Percentiles rank a stretch among this genome's conserved stretches.
Conservation (phyloP, 129 eudicot species). For the Centaurea solstitialis region DNA sequence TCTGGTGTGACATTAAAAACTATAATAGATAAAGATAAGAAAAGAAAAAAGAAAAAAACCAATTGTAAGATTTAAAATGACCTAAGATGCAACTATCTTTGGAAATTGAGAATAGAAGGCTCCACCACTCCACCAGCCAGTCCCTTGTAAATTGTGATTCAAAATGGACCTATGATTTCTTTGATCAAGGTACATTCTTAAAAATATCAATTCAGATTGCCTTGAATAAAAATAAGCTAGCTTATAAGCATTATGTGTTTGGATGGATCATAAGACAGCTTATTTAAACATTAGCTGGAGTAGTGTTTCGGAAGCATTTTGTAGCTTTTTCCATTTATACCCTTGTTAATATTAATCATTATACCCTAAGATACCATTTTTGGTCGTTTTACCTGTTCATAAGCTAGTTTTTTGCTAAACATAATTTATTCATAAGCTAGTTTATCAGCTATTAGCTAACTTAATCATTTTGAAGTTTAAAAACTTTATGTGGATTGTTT, state of each 20-base stretch:
- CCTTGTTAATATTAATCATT: no score
- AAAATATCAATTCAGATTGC: background rate
- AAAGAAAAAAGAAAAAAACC: background rate
- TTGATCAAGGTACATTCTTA: slow-evolving; percentile 2
- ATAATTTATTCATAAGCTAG: no score
- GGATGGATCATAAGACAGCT: no score
- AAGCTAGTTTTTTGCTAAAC: no score
- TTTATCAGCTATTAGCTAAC: no score
- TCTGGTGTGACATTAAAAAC: background rate
- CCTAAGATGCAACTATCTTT: slow-evolving; percentile 12
- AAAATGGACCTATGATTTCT: background rate
- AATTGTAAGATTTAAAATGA: slow-evolving; percentile 1
- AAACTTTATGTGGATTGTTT: background rate
- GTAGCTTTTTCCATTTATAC: no score
- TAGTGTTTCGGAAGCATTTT: no score
- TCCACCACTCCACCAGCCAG: background rate
- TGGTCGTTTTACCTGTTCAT: no score
- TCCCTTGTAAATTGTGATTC: background rate
- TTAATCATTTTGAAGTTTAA: background rate
- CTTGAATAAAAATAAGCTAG: no score
- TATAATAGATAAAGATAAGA: background rate
- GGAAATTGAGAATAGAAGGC: background rate
- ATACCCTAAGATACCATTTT: no score
- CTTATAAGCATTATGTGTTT: no score
- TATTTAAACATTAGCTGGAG: no score